Evolutionary conservation across 2,329 filamentous ascomycete species (phyloP).

Genomic region (Basipetospora chlamydospora): DNA sequence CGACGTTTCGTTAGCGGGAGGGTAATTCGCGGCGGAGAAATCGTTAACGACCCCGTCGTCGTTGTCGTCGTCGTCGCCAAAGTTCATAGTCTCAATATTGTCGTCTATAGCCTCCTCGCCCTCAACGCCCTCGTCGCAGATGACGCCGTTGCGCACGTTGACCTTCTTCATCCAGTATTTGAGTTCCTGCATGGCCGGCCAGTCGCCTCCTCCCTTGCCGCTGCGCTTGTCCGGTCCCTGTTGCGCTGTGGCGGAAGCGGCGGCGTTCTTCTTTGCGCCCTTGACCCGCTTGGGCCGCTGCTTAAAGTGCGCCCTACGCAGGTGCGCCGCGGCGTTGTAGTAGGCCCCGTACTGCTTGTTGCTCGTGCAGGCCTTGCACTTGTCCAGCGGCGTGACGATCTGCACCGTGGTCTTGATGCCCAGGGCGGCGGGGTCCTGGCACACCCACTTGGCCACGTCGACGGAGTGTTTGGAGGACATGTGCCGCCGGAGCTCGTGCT

Average conservation of each 20-base stretch:
- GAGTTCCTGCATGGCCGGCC: conserved; percentile 40
- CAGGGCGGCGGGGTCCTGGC: conserved; percentile 30
- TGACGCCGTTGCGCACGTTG: conserved; percentile 17
- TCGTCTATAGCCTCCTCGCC: not conserved
- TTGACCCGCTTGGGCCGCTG: conserved; percentile 33
- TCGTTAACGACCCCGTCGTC: conserved; percentile 3
- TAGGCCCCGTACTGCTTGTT: conserved; percentile 77
- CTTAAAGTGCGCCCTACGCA: conserved; percentile 79
- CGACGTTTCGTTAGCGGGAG: no score
- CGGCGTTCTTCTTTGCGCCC: conserved; percentile 18
- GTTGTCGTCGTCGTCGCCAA: not conserved
- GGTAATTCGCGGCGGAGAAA: not conserved
- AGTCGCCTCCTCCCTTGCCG: conserved; percentile 11
- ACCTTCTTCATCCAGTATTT: conserved; percentile 47
- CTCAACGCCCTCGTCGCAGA: not conserved
- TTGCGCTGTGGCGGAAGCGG: no score
- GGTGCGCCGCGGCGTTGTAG: conserved; percentile 87
- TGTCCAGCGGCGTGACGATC: conserved; percentile 31
- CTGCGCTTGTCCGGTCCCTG: no score
- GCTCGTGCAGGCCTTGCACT: conserved; percentile 70
- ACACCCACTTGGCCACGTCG: conserved; percentile 41
- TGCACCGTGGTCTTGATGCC: not conserved
- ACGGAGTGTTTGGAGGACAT: conserved; percentile 48
- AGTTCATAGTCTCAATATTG: conserved; percentile 1
- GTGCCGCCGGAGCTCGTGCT: conserved; percentile 66